Evolutionary conservation across 257 asterid genomes (phyloP).

Genomic region (Capsicum pubescens): DNA sequence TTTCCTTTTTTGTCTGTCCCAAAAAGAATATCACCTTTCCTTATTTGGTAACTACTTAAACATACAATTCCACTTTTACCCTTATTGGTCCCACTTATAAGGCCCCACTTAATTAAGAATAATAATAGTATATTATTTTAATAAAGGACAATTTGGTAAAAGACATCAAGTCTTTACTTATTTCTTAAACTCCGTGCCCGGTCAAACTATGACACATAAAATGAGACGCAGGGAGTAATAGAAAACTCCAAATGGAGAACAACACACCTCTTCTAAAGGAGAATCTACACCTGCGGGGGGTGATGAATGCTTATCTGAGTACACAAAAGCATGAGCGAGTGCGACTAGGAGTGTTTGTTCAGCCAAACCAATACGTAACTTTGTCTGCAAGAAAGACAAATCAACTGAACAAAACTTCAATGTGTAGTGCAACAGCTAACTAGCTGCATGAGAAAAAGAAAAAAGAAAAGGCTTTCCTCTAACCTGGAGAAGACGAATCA

Average conservation of each 20-base stretch:
- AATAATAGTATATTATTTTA: too few relatives aligned
- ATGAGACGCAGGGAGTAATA: background rate
- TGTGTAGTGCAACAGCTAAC: conserved; percentile 31
- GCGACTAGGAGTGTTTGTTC: conserved; percentile 91
- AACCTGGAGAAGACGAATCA: conserved; percentile 98
- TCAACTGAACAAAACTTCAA: conserved; percentile 41
- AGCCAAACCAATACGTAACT: conserved; percentile 89
- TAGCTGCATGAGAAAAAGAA: conserved; percentile 18
- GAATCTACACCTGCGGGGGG: conserved; percentile 59
- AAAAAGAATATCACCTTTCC: too few relatives aligned
- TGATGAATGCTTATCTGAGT: conserved; percentile 67
- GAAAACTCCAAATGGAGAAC: conserved; percentile 23
- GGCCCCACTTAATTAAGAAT: too few relatives aligned
- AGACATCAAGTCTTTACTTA: too few relatives aligned
- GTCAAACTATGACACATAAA: too few relatives aligned
- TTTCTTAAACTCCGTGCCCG: too few relatives aligned
- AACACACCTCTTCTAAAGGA: conserved; percentile 77
- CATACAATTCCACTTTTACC: too few relatives aligned
- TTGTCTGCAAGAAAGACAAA: conserved; percentile 63
- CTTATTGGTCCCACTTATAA: too few relatives aligned
- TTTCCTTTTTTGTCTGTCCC: too few relatives aligned
- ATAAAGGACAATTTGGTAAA: too few relatives aligned
- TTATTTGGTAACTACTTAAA: too few relatives aligned
- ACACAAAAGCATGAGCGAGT: conserved; percentile 80
- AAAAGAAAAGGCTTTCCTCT: conserved; percentile 16